phyloP scores from a whole-genome alignment of 1,139 yeast genomes.

The Entelexis sorbosivorans region DNA sequence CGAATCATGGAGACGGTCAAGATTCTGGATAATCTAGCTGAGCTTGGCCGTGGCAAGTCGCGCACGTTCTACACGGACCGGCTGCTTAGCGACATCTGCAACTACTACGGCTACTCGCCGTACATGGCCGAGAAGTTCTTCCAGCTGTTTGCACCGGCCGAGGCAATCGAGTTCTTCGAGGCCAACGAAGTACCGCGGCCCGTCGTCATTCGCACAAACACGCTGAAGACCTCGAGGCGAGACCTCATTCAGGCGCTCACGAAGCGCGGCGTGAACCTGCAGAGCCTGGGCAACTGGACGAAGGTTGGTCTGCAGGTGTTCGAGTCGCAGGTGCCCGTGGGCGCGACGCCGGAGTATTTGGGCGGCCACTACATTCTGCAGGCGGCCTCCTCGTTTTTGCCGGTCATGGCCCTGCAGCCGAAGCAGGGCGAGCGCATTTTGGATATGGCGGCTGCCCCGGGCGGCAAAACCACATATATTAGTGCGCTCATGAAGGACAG shows the following conservation, averaged over 20 bases:
- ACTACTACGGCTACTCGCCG: conserved; percentile 93
- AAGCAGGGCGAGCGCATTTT: conserved; percentile 89
- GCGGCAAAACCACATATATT: conserved; percentile 95
- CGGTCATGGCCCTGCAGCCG: conserved; percentile 95
- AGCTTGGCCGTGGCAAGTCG: conserved; percentile 71
- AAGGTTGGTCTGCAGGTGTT: conserved; percentile 94
- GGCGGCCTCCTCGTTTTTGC: conserved; percentile 96
- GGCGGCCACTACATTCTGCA: conserved; percentile 97
- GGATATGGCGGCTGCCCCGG: conserved; percentile 99
- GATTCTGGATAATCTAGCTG: conserved; percentile 86
- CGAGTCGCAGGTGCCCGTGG: conserved; percentile 97
- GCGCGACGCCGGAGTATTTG: conserved; percentile 97
- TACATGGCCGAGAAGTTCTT: conserved; percentile 88
- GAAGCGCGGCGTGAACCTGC: conserved; percentile 92
- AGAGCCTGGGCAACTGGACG: conserved; percentile 96
- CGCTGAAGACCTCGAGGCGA: conserved; percentile 86
- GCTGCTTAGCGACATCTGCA: conserved; percentile 72
- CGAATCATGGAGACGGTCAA: conserved; percentile 92
- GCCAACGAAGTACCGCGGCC: conserved; percentile 98
- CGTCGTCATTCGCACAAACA: conserved; percentile 90
- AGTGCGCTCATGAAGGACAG: conserved; percentile 97
- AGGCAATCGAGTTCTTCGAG: conserved; percentile 96
- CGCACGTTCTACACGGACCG: conserved; percentile 72
- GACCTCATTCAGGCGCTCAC: conserved; percentile 92
- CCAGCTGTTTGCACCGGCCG: conserved; percentile 82